Percentiles rank a stretch among this genome's conserved stretches.
These are phyloP conservation scores for Alternaria rosae DNA, from an alignment of 2,329 filamentous ascomycete genomes.

Conservation along the genomic window DNA sequence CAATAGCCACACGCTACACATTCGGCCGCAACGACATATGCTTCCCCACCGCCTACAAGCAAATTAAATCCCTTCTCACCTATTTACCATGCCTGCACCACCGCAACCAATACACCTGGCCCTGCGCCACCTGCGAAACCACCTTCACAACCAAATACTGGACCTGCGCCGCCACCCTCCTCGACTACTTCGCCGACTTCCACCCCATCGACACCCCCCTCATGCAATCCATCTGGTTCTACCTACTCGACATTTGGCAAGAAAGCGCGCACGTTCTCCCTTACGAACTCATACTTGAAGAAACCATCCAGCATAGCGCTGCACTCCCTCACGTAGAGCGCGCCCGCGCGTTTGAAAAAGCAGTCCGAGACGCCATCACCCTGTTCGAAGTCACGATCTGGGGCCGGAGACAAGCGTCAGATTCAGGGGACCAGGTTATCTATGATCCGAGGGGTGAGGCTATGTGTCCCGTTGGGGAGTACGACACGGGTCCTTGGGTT, in stretches of 20 bases:
- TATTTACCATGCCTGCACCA: constrained; percentile 5
- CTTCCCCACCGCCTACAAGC: constrained; percentile 13
- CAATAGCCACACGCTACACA: background rate
- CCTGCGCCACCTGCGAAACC: constrained; percentile 12
- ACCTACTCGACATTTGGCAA: constrained; percentile 36
- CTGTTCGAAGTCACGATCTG: constrained; percentile 12
- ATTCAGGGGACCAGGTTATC: constrained; percentile 11
- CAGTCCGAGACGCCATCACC: background rate
- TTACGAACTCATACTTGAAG: constrained; percentile 7
- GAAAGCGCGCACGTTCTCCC: constrained; percentile 8
- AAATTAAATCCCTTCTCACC: constrained; percentile 19
- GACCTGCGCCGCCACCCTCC: constrained; percentile 22
- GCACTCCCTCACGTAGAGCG: background rate
- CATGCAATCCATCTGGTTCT: constrained; percentile 40
- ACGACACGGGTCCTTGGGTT: constrained; percentile 23
- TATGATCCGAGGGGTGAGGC: constrained; percentile 8
- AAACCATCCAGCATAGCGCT: background rate
- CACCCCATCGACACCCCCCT: constrained; percentile 18
- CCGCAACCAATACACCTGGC: background rate
- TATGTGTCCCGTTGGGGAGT: background rate
- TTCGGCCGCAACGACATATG: background rate
- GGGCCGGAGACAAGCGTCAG: background rate
- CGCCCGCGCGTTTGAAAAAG: constrained; percentile 3
- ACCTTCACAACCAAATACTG: constrained; percentile 24
- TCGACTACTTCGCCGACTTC: constrained; percentile 46